phyloP scores from a whole-genome alignment of 176 grass and related monocot species.

The Aegilops sharonensis region DNA sequence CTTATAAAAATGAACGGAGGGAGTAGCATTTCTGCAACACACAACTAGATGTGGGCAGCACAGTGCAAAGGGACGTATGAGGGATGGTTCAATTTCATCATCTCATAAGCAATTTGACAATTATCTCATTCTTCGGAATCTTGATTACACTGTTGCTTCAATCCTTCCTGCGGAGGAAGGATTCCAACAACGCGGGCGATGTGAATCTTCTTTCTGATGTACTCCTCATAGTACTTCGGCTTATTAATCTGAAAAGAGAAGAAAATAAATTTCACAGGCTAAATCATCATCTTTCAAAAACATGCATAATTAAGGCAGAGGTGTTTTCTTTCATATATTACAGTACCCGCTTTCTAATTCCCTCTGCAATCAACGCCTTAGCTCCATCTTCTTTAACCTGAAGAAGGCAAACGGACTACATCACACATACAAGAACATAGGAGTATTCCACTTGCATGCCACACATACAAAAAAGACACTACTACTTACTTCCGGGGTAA shows the following conservation, averaged over 20 bases:
- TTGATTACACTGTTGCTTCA: neutral
- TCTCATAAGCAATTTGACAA: neutral
- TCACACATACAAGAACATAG: neutral
- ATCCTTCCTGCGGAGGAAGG: neutral
- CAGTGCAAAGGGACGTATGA: neutral
- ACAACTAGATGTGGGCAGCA: too few species aligned
- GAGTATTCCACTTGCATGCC: neutral
- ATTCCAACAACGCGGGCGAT: neutral
- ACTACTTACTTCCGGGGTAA: neutral
- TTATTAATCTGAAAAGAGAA: neutral
- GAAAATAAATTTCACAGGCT: neutral
- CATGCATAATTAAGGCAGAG: neutral
- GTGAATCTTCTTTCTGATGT: slow-evolving; percentile 6
- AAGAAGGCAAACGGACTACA: neutral
- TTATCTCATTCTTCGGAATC: neutral
- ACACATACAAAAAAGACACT: neutral
- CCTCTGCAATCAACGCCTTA: neutral
- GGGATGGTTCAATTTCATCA: neutral
- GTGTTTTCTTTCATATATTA: neutral
- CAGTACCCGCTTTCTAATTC: neutral
- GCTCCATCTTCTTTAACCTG: neutral
- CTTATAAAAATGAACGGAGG: too few species aligned
- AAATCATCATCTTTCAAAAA: neutral
- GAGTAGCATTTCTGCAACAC: too few species aligned
- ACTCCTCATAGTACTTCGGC: neutral